These are phyloP conservation scores for Takakia lepidozioides DNA, from an alignment of 225 moss, liverwort and hornwort species.

Conservation along the genomic window DNA sequence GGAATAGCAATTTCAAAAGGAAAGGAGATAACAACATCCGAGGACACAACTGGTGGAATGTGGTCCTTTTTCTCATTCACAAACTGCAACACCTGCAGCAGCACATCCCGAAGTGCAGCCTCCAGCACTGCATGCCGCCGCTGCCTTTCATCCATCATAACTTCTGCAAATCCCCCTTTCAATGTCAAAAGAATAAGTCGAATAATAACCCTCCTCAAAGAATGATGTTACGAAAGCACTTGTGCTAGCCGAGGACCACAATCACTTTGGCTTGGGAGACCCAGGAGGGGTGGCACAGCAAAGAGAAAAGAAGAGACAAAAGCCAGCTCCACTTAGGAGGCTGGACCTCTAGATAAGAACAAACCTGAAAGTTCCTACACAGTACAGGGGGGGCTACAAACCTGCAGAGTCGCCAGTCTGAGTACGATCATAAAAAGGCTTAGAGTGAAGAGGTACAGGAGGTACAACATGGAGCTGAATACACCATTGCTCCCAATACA, in stretches of 20 bases:
- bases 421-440: slow-evolving; percentile 31
- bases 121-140: slow-evolving; percentile 63
- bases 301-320: too few species aligned
- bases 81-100: slow-evolving; percentile 53
- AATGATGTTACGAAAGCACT: too few species aligned
- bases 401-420: slow-evolving; percentile 38
- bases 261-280: too few species aligned
- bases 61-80: slow-evolving; percentile 90
- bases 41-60: slow-evolving; percentile 67
- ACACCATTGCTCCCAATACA: slow-evolving; percentile 88
- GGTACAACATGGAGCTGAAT: slow-evolving; percentile 69
- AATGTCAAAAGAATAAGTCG: too few species aligned
- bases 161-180: slow-evolving; percentile 41
- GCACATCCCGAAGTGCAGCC: slow-evolving; percentile 55
- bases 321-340: too few species aligned
- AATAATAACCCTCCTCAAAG: too few species aligned
- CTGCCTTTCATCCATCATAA: slow-evolving; percentile 54
- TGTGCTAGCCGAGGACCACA: too few species aligned
- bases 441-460: slow-evolving; percentile 34
- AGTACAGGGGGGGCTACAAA: slow-evolving; percentile 9
- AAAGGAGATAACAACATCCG: slow-evolving; percentile 57
- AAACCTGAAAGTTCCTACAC: too few species aligned
- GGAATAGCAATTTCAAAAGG: slow-evolving; percentile 84
- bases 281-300: too few species aligned
- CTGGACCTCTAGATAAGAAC: too few species aligned